Percentiles rank a stretch among this genome's conserved stretches.
phyloP scores from a whole-genome alignment of 768 basidiomycete species.

The Grammothele lineata region DNA sequence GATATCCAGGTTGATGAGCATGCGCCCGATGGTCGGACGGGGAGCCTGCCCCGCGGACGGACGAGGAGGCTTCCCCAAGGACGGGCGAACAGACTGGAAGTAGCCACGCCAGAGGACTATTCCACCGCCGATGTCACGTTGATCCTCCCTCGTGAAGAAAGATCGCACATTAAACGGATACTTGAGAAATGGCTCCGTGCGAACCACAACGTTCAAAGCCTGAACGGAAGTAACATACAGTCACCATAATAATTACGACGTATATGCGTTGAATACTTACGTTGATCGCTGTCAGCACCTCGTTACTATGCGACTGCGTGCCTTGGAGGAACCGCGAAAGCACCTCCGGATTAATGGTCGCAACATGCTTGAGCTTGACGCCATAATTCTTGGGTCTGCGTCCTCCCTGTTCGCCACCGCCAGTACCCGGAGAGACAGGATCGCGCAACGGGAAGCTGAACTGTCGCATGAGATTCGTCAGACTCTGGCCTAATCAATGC shows the following conservation, averaged over 20 bases:
- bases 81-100: constrained; percentile 77
- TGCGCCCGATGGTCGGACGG: constrained; percentile 60
- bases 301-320: constrained; percentile 60
- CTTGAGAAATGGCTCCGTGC: constrained; percentile 64
- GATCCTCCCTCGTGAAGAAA: constrained; percentile 60
- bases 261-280: constrained; percentile 35
- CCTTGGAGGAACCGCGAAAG: constrained; percentile 60
- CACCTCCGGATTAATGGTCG: constrained; percentile 23
- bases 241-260: not conserved
- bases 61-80: too few relatives aligned
- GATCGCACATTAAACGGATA: constrained; percentile 70
- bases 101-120: constrained; percentile 74
- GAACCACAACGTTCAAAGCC: constrained; percentile 70
- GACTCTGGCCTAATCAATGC: too few relatives aligned
- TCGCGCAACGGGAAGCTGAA: not conserved
- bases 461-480: not conserved
- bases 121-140: constrained; percentile 51
- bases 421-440: too few relatives aligned
- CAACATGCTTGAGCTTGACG: not conserved
- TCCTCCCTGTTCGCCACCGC: too few relatives aligned
- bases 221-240: not conserved
- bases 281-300: constrained; percentile 60
- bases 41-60: too few relatives aligned
- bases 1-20: constrained; percentile 76
- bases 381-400: not conserved